Conservation (phyloP, 2,329 filamentous ascomycete genomes). For the Aspergillus cejpii region DNA sequence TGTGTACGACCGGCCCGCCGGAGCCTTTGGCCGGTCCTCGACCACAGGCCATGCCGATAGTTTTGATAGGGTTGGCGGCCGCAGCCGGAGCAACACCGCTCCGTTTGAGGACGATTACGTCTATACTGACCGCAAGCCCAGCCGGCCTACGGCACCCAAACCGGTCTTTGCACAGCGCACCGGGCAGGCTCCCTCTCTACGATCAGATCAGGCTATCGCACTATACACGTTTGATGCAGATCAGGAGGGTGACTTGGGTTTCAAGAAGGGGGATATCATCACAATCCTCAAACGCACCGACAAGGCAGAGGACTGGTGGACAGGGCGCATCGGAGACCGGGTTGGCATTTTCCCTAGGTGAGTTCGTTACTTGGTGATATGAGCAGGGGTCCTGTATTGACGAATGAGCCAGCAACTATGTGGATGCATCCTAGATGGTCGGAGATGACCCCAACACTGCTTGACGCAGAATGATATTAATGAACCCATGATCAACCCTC, state of each 20-base stretch:
- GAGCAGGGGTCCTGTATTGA: neutral
- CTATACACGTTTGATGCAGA: conserved; percentile 92
- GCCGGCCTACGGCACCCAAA: conserved; percentile 79
- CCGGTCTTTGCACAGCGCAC: conserved; percentile 61
- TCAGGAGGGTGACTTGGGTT: conserved; percentile 83
- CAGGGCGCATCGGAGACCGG: conserved; percentile 73
- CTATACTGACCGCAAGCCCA: conserved; percentile 59
- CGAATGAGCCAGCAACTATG: conserved; percentile 31
- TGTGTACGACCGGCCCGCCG: conserved; percentile 41
- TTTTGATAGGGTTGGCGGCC: conserved; percentile 26
- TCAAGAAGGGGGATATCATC: conserved; percentile 96
- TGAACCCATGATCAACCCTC: conserved; percentile 14
- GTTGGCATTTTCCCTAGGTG: conserved; percentile 90
- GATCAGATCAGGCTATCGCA: conserved; percentile 75
- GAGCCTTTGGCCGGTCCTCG: conserved; percentile 30
- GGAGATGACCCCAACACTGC: conserved; percentile 7
- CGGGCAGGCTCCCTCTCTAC: conserved; percentile 34
- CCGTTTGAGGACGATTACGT: conserved; percentile 45
- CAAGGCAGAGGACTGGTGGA: conserved; percentile 96
- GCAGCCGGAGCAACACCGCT: conserved; percentile 35
- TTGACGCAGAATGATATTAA: conserved; percentile 21
- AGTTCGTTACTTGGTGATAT: conserved; percentile 13
- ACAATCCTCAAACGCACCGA: conserved; percentile 92
- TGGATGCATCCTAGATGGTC: conserved; percentile 27
- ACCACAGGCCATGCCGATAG: conserved; percentile 29